Base-by-base conservation (phyloP, 1,139 yeast genomes). In the Komagataea norvegica region DNA sequence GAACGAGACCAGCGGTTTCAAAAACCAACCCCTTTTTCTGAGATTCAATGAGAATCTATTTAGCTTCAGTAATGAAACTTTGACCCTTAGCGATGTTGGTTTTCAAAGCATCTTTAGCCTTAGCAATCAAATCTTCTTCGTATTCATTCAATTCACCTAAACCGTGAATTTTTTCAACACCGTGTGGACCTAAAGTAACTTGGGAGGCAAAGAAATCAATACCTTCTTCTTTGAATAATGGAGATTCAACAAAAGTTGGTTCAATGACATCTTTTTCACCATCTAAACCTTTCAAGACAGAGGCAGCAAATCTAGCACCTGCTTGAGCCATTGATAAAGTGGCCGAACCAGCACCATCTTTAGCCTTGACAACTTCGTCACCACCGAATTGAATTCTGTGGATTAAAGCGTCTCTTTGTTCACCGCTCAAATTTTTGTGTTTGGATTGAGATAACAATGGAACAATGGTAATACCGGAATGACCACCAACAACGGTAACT, bases 271-370 rank as follows among this genome's bases (percentile, higher is more conserved):
- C 76, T 45, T 64, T 63, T 59, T 79, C 81, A 57, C 93, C 91
- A 33, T 72, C 71, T 50, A 82, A 66, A 56, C 89, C 86, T 64
- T 77, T 72, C 62, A 91, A 75, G 47, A 91, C 89, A 36, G 95
- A 75, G 64, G 82, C 84, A 46, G 96, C 94, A 60, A 88, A 86
- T 66, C 83, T 79, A 60, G 93, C 93, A 69, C 96, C 97, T 42
- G 97, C 98, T 64, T 83, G 89, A 49, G 97, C 97, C 98, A 91
- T 91, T 44, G 97, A 89, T 61, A 91, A 75, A 50, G 98, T 91
- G 57, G 97, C 98, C 42, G 96, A 88, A 61, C 98, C 98, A 55
- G 96, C 96, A 68, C 98, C 98, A 60, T 85, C 80, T 79, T 91
- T 91, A 57, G 97, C 97, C 74, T 89, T 80, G 62, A 91, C 97